These are phyloP conservation scores for Evernia prunastri DNA, from an alignment of 495 filamentous ascomycete genomes.

Conservation along the genomic window DNA sequence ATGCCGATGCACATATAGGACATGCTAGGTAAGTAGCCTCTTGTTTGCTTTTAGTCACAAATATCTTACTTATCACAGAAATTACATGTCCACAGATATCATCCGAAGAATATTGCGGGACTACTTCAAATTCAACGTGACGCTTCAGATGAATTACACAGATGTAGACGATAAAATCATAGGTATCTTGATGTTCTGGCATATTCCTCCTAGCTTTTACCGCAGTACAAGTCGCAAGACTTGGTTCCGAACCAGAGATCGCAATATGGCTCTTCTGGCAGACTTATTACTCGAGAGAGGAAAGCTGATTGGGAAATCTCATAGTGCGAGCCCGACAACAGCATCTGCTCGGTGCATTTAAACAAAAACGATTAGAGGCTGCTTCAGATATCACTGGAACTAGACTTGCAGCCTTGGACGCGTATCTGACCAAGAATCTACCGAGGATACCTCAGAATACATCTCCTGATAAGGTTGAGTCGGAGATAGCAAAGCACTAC, in stretches of 20 bases:
- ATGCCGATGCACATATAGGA: constrained; percentile 73
- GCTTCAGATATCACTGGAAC: constrained; percentile 43
- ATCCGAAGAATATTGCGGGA: constrained; percentile 78
- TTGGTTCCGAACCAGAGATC: background rate
- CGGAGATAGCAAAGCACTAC: constrained; percentile 55
- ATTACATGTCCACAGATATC: constrained; percentile 93
- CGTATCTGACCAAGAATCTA: constrained; percentile 75
- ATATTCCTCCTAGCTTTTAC: background rate
- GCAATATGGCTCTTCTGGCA: background rate
- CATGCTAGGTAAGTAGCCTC: constrained; percentile 53
- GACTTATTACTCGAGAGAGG: background rate
- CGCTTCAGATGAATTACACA: constrained; percentile 95
- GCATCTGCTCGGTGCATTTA: constrained; percentile 58
- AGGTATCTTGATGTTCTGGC: background rate
- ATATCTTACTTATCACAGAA: constrained; percentile 30
- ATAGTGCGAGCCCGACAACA: constrained; percentile 77
- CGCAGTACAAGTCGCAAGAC: background rate
- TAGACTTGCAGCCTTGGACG: constrained; percentile 57
- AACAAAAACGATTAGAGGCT: constrained; percentile 44
- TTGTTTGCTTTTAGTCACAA: background rate
- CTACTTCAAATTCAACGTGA: constrained; percentile 79
- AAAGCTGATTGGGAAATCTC: constrained; percentile 39
- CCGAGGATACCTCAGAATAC: constrained; percentile 45
- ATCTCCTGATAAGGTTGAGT: constrained; percentile 15
- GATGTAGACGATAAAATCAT: constrained; percentile 39